These are phyloP conservation scores for Syzygium grande DNA, from an alignment of 345 rosid genomes.

Conservation along the genomic window DNA sequence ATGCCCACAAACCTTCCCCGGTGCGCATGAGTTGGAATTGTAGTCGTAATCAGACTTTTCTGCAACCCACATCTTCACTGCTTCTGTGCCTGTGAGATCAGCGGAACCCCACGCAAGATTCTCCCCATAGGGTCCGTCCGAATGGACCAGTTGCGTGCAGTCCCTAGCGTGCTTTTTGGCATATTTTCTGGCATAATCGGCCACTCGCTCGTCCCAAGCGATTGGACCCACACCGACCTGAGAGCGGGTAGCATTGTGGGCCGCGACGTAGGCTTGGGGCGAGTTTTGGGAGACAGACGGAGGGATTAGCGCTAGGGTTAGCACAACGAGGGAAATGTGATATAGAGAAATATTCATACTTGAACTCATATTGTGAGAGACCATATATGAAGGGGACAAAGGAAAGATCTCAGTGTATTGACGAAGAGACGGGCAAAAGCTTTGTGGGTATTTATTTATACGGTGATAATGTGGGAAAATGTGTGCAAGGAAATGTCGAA, in stretches of 20 bases:
- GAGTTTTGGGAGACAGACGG: constrained; percentile 1
- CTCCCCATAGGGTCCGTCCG: background rate
- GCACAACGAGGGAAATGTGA: background rate
- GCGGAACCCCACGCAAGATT: background rate
- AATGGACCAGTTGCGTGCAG: constrained; percentile 14
- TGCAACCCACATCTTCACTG: background rate
- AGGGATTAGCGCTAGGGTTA: background rate
- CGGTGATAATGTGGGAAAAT: background rate
- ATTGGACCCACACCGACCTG: constrained; percentile 14
- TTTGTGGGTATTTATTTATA: background rate
- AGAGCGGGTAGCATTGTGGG: constrained; percentile 22
- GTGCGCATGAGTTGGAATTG: background rate
- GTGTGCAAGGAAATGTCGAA: background rate
- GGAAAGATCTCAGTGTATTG: background rate
- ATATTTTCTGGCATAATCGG: constrained; percentile 20
- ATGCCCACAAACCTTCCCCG: constrained; percentile 1
- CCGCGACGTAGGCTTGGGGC: constrained; percentile 5
- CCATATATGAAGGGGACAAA: background rate
- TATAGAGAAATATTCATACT: background rate
- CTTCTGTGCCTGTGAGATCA: background rate
- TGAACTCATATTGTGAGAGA: background rate
- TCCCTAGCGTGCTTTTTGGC: constrained; percentile 8
- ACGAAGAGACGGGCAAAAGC: background rate
- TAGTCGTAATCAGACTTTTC: constrained; percentile 1
- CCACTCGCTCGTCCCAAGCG: constrained; percentile 24